phyloP scores from a whole-genome alignment of 2,329 filamentous ascomycete genomes.

The Fusarium irregulare region DNA sequence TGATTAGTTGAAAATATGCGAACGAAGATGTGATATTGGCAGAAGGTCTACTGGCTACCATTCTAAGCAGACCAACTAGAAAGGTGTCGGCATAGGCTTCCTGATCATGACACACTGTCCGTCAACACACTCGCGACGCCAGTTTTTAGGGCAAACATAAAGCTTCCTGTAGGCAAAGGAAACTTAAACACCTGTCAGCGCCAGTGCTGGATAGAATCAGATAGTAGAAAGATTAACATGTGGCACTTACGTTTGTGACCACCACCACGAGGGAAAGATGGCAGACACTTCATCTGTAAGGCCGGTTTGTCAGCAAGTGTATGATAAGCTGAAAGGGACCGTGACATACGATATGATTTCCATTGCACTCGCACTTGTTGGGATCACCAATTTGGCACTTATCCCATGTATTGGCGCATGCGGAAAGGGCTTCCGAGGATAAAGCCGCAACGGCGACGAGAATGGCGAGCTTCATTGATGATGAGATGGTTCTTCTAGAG shows the following conservation, averaged over 20 bases:
- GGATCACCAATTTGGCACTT: conserved; percentile 1
- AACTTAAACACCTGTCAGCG: background rate
- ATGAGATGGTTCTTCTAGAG: background rate
- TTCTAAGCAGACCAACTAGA: background rate
- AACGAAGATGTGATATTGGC: no score
- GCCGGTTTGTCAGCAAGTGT: background rate
- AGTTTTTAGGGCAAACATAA: background rate
- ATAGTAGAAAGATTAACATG: background rate
- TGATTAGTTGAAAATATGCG: no score
- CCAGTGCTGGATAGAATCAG: no score
- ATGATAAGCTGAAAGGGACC: rapidly evolving
- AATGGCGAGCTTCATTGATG: conserved; percentile 1
- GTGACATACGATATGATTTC: background rate
- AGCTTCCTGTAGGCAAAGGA: background rate
- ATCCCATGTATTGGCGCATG: background rate
- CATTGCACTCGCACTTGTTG: background rate
- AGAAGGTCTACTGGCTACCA: background rate
- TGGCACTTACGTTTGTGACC: background rate
- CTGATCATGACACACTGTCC: background rate
- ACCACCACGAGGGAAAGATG: background rate
- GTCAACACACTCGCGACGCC: background rate
- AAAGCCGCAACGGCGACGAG: background rate
- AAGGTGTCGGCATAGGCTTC: background rate
- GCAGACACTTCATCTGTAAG: background rate
- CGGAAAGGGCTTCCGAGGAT: background rate